phyloP scores from a whole-genome alignment of 139 green algal genomes.

The Trebouxia sp. region DNA sequence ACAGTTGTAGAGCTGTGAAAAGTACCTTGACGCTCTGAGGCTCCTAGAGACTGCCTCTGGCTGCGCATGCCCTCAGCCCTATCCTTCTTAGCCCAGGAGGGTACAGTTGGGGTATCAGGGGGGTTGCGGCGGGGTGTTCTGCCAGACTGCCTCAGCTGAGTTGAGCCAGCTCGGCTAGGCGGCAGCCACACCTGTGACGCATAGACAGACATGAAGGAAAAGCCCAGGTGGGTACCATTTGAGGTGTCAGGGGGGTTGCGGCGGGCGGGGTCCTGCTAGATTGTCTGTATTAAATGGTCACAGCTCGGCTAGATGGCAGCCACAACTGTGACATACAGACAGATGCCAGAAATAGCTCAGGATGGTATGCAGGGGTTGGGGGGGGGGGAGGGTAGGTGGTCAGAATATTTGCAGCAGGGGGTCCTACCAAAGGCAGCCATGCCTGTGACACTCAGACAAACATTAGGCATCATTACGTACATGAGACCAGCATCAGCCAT shows the following conservation, averaged over 20 bases:
- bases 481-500: no score
- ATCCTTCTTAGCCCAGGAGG: constrained; percentile 17
- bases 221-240: not conserved
- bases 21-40: not conserved
- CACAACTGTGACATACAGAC: not conserved
- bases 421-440: no score
- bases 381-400: no score
- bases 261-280: not conserved
- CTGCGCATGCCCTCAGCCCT: constrained; percentile 2
- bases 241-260: not conserved
- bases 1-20: no score
- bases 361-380: not conserved
- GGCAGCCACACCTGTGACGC: not conserved
- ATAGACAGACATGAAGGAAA: no score
- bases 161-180: not conserved
- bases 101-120: not conserved
- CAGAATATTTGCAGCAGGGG: no score
- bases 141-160: not conserved
- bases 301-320: not conserved
- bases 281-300: not conserved
- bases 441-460: no score
- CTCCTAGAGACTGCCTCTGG: constrained; percentile 6
- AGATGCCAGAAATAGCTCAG: not conserved
- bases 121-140: not conserved
- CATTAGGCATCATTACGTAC: no score